These are phyloP conservation scores for Rhodofomes roseus DNA, from an alignment of 1,284 basidiomycete species.

Conservation along the genomic window DNA sequence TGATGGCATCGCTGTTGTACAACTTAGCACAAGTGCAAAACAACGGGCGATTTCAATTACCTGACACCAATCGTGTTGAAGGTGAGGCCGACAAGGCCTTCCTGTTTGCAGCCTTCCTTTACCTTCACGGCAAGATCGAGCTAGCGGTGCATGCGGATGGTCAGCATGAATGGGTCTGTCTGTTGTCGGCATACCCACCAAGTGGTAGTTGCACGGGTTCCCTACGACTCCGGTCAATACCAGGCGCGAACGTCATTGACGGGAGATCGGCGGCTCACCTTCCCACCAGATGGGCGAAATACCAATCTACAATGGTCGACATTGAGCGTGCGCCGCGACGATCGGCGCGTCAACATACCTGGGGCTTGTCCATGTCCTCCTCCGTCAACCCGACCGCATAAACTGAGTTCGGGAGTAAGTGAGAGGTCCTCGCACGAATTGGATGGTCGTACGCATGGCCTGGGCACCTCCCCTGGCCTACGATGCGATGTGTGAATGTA, in stretches of 20 bases:
- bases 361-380: slow-evolving; percentile 79
- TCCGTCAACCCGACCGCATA: slow-evolving; percentile 76
- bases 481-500: neutral
- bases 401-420: slow-evolving; percentile 39
- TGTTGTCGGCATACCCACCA: slow-evolving; percentile 41
- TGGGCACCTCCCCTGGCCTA: slow-evolving; percentile 74
- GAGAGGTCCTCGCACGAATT: neutral
- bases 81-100: slow-evolving; percentile 71
- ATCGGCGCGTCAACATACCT: slow-evolving; percentile 39
- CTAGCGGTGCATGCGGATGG: slow-evolving; percentile 31
- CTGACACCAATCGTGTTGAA: slow-evolving; percentile 83
- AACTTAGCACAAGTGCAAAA: neutral
- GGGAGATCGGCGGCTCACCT: slow-evolving; percentile 41
- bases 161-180: too few species aligned
- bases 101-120: slow-evolving; percentile 73
- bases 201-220: slow-evolving; percentile 80
- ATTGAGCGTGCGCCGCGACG: neutral
- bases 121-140: slow-evolving; percentile 73
- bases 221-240: slow-evolving; percentile 35
- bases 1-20: slow-evolving; percentile 65
- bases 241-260: neutral
- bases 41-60: slow-evolving; percentile 26
- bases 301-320: slow-evolving; percentile 54
- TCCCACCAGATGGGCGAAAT: slow-evolving; percentile 88
- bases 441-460: slow-evolving; percentile 65